phyloP scores from a whole-genome alignment of 75 land plant genomes.

The Pinus albicaulis region DNA sequence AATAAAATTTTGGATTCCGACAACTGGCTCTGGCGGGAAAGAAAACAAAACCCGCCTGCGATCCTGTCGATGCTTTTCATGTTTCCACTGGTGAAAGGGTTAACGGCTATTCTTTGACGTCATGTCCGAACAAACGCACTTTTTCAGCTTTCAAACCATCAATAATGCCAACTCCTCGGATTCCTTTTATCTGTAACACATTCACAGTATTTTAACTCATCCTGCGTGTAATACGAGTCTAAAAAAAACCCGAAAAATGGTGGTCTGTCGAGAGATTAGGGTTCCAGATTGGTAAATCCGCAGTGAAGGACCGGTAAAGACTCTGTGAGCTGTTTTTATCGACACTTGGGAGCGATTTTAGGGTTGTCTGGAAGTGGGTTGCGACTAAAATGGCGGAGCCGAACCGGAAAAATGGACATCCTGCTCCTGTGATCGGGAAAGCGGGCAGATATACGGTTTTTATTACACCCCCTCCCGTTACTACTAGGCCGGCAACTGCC shows the following conservation, averaged over 20 bases:
- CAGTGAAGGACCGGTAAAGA: neutral
- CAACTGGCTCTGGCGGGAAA: slow-evolving; percentile 7
- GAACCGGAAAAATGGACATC: neutral
- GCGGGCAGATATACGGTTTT: slow-evolving; percentile 6
- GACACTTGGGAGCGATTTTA: neutral
- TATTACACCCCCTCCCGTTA: neutral
- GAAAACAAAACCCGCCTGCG: neutral
- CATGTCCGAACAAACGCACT: neutral
- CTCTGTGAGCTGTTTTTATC: neutral
- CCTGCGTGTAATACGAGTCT: no score
- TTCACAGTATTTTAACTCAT: neutral
- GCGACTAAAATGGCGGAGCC: slow-evolving; percentile 1
- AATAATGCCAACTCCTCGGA: neutral
- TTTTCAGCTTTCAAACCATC: neutral
- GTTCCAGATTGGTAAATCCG: neutral
- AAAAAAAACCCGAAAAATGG: neutral
- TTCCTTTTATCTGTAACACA: neutral
- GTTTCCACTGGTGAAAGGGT: neutral
- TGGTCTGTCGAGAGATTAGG: neutral
- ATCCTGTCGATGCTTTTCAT: neutral
- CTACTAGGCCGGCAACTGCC: neutral
- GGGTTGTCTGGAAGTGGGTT: neutral
- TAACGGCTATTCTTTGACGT: neutral
- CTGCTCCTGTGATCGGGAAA: slow-evolving; percentile 1
- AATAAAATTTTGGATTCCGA: neutral